phyloP scores from a whole-genome alignment of 2,329 filamentous ascomycete genomes.

The Ophiocordyceps camponoti-leonardi region DNA sequence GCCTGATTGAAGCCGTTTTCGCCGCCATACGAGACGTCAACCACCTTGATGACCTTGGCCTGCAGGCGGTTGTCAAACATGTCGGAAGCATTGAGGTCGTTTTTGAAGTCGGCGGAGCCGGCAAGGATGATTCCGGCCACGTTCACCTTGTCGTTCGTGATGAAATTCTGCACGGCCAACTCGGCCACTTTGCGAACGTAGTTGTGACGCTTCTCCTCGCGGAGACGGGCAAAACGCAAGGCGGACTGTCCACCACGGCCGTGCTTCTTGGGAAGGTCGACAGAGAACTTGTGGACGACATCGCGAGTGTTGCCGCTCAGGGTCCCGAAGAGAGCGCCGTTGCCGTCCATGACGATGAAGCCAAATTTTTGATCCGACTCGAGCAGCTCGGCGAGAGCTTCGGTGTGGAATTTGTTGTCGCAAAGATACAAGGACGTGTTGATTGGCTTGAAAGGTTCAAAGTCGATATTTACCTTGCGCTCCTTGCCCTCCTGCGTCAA shows the following conservation, averaged over 20 bases:
- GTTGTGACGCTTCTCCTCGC: constrained; percentile 99
- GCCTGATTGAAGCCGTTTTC: constrained; percentile 99
- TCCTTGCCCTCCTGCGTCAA: constrained; percentile 97
- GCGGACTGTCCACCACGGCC: constrained; percentile 99
- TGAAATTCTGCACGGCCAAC: constrained; percentile 95
- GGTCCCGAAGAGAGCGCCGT: constrained; percentile 92
- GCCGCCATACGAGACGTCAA: constrained; percentile 95
- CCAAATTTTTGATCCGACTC: constrained; percentile 99
- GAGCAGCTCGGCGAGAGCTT: constrained; percentile 88
- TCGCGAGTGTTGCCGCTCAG: constrained; percentile 95
- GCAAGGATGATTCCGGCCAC: constrained; percentile 89
- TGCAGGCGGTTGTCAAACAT: constrained; percentile 88
- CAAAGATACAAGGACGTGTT: constrained; percentile 98
- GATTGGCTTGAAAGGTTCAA: constrained; percentile 99
- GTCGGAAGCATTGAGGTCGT: constrained; percentile 93
- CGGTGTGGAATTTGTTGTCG: constrained; percentile 99
- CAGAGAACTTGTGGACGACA: constrained; percentile 92
- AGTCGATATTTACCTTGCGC: constrained; percentile 99
- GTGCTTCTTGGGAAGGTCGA: constrained; percentile 99
- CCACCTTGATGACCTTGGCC: constrained; percentile 96
- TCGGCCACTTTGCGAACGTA: constrained; percentile 98
- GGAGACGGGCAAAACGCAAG: constrained; percentile 95
- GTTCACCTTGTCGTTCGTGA: constrained; percentile 96
- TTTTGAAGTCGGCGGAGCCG: constrained; percentile 98
- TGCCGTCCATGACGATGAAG: constrained; percentile 99